Evolutionary conservation across 495 filamentous ascomycete species (phyloP), one percentile per base, ranked within the genome.

Genomic region (Thermothielavioides terrestris): DNA sequence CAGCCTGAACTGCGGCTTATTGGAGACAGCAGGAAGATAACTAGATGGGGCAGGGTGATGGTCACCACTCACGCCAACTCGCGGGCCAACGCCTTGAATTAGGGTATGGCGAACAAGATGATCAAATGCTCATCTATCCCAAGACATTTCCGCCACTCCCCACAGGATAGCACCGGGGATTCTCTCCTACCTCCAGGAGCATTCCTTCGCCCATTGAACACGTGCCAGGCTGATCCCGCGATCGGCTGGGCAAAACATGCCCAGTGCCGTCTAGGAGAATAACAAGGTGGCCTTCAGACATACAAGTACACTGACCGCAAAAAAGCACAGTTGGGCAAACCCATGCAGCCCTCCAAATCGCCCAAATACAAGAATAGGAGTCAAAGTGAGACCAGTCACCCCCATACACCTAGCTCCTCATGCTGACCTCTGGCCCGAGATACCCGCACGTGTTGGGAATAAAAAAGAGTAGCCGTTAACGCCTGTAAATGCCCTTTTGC

Each of bases 401-500:
- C 42, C 25, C 12, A 31, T 47, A 50, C 53, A 45, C 47, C 48
- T 30, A 37, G 47, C 30, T 51, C 25, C 36, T 43, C 47, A 55
- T 43, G 47, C 53, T 52, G 23, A 50, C 18, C 21, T 44, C 46
- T 47, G 42, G 11, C 31, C 46, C 31, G 30, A 47, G 49, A 47
- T 30, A 39, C 28, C 36, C 27, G 14, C 28, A 46, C 12, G 46
- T 22, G 25, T 27, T 30, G 27, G n/a, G 27, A 46, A 37, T 5
- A 46, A 35, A 18, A 50, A 26, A 36, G 37, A 18, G 15, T n/a
- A 44, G 17, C 32, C 23, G 22, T n/a, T 30, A 63, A 64, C 61
- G 55, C 61, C 61, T 51, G 55, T 54, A 60, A 57, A 63, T 63
- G 60, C 60, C n/a, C 53, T 56, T 56, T 55, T 38, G 45, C 56